Percentiles rank a stretch among this genome's conserved stretches.
Conservation (phyloP, 129 eudicot species). For the Saussurea involucrata region DNA sequence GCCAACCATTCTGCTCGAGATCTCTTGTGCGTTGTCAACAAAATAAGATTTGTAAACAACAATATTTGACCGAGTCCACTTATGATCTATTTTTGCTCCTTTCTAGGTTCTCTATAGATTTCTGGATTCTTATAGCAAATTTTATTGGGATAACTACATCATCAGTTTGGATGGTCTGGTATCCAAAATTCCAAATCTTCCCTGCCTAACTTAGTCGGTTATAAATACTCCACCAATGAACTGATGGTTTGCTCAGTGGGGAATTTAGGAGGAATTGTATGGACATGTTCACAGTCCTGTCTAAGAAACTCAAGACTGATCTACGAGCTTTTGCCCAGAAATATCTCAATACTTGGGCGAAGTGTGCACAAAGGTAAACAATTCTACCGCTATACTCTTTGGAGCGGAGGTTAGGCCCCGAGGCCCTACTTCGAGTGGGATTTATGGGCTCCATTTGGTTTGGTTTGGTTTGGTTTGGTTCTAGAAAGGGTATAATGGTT, state of each 20-base stretch:
- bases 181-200: conserved; percentile 53
- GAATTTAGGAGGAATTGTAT: conserved; percentile 58
- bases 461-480: too few relatives aligned
- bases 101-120: conserved; percentile 79
- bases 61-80: neutral
- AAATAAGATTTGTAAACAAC: neutral
- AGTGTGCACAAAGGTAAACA: conserved; percentile 74
- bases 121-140: conserved; percentile 74
- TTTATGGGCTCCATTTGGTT: too few relatives aligned
- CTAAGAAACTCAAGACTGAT: conserved; percentile 41
- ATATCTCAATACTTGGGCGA: conserved; percentile 90
- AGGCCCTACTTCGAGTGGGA: too few relatives aligned
- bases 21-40: neutral
- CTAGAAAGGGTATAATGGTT: too few relatives aligned
- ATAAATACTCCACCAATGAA: conserved; percentile 27
- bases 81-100: neutral
- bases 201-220: conserved; percentile 62
- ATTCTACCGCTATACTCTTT: too few relatives aligned
- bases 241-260: conserved; percentile 42
- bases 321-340: conserved; percentile 48
- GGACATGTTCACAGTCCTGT: conserved; percentile 65
- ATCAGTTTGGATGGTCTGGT: conserved; percentile 84
- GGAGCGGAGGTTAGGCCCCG: too few relatives aligned
- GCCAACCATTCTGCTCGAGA: too few relatives aligned
- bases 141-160: conserved; percentile 88